Evolutionary conservation across 2,329 filamentous ascomycete species (phyloP).

Genomic region (Reticulascus tulasneorum): DNA sequence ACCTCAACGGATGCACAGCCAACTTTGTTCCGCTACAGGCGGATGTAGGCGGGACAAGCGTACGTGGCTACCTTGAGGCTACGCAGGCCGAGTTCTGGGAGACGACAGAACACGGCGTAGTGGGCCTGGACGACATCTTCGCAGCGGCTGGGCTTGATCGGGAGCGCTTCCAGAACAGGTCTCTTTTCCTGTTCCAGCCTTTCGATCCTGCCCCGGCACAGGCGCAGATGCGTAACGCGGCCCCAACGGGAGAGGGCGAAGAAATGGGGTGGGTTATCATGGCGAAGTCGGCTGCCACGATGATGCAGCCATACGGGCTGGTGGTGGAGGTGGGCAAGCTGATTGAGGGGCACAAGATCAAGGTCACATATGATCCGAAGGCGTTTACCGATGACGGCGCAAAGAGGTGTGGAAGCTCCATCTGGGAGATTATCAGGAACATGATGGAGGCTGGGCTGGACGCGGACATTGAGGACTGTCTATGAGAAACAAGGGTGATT

Average conservation of each 20-base stretch:
- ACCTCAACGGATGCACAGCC: slow-evolving; percentile 30
- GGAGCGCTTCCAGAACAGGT: background rate
- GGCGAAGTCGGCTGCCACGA: slow-evolving; percentile 1
- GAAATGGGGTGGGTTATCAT: slow-evolving; percentile 2
- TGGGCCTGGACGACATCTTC: background rate
- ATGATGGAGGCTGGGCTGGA: too few relatives aligned
- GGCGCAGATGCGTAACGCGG: background rate
- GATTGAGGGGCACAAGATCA: too few relatives aligned
- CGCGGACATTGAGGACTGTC: too few relatives aligned
- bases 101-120: slow-evolving; percentile 1
- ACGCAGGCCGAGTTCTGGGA: slow-evolving; percentile 4
- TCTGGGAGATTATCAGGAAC: too few relatives aligned
- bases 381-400: too few relatives aligned
- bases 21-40: slow-evolving; percentile 32
- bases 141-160: background rate
- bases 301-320: slow-evolving; percentile 4
- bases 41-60: slow-evolving; percentile 4
- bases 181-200: slow-evolving; percentile 1
- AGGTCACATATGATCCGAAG: too few relatives aligned
- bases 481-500: too few relatives aligned
- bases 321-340: slow-evolving; percentile 2
- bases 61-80: background rate
- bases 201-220: background rate
- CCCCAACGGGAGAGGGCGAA: too few relatives aligned
- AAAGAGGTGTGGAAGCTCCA: too few relatives aligned